These are phyloP conservation scores for Limnomonas spitsbergensis DNA, from an alignment of 139 green algal genomes.

Conservation along the genomic window DNA sequence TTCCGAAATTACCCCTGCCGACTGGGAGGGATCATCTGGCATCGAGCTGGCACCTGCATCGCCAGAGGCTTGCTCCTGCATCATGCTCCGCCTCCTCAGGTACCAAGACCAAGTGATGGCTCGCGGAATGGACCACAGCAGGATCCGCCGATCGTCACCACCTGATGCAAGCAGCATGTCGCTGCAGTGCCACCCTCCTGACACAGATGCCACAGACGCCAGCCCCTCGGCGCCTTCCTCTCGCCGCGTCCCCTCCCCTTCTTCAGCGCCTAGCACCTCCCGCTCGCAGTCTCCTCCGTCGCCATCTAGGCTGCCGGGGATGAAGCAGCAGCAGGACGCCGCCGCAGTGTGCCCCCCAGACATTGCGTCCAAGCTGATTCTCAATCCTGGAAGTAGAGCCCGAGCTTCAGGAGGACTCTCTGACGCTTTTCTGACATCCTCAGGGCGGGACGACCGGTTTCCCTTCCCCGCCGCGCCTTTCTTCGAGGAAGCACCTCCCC, in stretches of 20 bases:
- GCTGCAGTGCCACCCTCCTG: background rate
- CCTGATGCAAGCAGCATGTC: slow-evolving; percentile 18
- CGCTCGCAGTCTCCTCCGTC: background rate
- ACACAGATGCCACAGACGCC: background rate
- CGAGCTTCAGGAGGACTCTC: too few relatives aligned
- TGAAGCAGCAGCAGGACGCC: slow-evolving; percentile 41
- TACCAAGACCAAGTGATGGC: background rate
- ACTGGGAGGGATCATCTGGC: background rate
- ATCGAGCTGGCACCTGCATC: background rate
- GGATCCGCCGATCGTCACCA: slow-evolving; percentile 16
- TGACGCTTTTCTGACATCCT: too few relatives aligned
- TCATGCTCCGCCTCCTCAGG: background rate
- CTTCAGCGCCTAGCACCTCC: background rate
- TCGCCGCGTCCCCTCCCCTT: background rate
- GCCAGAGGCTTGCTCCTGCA: background rate
- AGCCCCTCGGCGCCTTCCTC: background rate
- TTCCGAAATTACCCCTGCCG: too few relatives aligned
- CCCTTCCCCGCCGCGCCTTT: background rate
- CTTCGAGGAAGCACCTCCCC: too few relatives aligned
- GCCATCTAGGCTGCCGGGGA: background rate
- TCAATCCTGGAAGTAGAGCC: slow-evolving; percentile 20
- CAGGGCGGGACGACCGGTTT: background rate
- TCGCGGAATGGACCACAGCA: slow-evolving; percentile 20
- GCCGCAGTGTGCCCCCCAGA: slow-evolving; percentile 49
- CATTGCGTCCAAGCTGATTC: slow-evolving; percentile 5